These are phyloP conservation scores for Aspergillus fischeri DNA, from an alignment of 2,329 filamentous ascomycete genomes.

Conservation along the genomic window DNA sequence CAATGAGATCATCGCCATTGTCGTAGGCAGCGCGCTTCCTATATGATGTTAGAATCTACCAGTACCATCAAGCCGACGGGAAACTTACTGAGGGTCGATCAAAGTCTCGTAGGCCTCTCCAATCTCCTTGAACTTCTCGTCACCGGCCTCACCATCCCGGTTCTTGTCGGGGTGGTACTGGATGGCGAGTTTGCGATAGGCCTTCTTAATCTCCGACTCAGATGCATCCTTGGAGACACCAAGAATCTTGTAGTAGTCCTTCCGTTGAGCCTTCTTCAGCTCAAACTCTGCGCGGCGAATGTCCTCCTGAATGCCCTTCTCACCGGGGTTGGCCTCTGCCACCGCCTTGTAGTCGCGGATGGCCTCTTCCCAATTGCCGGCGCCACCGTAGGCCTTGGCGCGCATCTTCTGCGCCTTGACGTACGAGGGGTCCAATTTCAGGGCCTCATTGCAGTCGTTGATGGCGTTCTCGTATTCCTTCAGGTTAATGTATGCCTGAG, in stretches of 20 bases:
- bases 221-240: slow-evolving; percentile 79
- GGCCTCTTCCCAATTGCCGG: slow-evolving; percentile 88
- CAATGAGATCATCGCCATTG: slow-evolving; percentile 84
- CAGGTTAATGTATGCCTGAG: slow-evolving; percentile 72
- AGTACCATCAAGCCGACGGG: background rate
- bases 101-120: slow-evolving; percentile 95
- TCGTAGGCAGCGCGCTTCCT: slow-evolving; percentile 89
- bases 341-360: slow-evolving; percentile 85
- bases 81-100: slow-evolving; percentile 81
- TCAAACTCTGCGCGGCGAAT: slow-evolving; percentile 88
- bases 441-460: slow-evolving; percentile 77
- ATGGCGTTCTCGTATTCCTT: slow-evolving; percentile 82
- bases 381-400: slow-evolving; percentile 80
- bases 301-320: slow-evolving; percentile 76
- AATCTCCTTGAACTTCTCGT: slow-evolving; percentile 96
- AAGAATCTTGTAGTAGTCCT: slow-evolving; percentile 99
- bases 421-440: slow-evolving; percentile 78
- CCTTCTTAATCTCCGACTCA: slow-evolving; percentile 88
- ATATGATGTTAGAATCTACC: slow-evolving; percentile 11
- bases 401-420: slow-evolving; percentile 89
- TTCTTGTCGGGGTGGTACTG: slow-evolving; percentile 98
- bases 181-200: slow-evolving; percentile 91
- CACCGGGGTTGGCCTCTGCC: slow-evolving; percentile 75
- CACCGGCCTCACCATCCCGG: slow-evolving; percentile 69
- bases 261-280: slow-evolving; percentile 93